phyloP scores from a whole-genome alignment of 495 filamentous ascomycete species.

The Aspergillus saccharolyticus region DNA sequence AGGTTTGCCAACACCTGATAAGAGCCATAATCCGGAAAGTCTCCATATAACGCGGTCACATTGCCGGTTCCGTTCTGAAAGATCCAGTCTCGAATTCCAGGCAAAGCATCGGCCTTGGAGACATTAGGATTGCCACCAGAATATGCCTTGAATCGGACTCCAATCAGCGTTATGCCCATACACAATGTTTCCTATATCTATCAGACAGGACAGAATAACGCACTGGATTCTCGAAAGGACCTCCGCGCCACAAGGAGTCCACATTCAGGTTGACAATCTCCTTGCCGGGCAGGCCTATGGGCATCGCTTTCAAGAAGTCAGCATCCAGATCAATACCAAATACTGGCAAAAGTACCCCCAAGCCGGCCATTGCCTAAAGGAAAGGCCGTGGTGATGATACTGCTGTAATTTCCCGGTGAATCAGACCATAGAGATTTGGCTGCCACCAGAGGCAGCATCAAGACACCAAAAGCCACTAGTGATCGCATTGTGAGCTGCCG shows the following conservation, averaged over 20 bases:
- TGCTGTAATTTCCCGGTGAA: constrained; percentile 16
- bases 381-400: constrained; percentile 27
- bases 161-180: background rate
- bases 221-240: constrained; percentile 32
- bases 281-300: constrained; percentile 29
- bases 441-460: background rate
- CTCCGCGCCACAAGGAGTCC: constrained; percentile 44
- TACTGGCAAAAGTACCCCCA: constrained; percentile 13
- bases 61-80: constrained; percentile 44
- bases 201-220: background rate
- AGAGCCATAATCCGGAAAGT: constrained; percentile 36
- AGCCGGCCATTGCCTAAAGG: constrained; percentile 36
- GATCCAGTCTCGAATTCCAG: constrained; percentile 39
- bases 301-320: constrained; percentile 23
- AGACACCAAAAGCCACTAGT: background rate
- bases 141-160: constrained; percentile 23
- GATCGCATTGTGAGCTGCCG: background rate
- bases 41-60: constrained; percentile 36
- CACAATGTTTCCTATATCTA: too few relatives aligned
- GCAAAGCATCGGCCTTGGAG: constrained; percentile 27
- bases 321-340: background rate
- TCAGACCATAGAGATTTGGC: constrained; percentile 19
- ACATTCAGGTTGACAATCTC: constrained; percentile 40
- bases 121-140: constrained; percentile 42
- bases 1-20: constrained; percentile 43